Evolutionary conservation across 768 basidiomycete species (phyloP).

Genomic region (Neoboletus magnificus): DNA sequence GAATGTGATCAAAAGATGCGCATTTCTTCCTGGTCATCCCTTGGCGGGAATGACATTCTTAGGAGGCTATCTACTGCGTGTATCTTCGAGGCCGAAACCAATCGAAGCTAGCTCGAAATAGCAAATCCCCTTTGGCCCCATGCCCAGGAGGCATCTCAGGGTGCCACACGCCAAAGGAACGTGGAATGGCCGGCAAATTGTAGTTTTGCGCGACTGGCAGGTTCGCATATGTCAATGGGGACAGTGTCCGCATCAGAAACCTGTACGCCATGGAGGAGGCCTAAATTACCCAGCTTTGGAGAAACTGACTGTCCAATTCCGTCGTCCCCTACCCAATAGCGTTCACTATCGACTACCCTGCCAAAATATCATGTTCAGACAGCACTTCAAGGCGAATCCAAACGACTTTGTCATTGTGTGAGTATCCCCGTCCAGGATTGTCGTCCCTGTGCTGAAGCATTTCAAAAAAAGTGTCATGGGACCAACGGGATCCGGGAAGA

Average conservation of each 20-base stretch:
- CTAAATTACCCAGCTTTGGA: background rate
- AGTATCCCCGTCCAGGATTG: background rate
- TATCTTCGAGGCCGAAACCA: no score
- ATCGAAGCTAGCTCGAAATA: background rate
- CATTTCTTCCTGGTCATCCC: no score
- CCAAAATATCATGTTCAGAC: background rate
- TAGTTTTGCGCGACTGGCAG: background rate
- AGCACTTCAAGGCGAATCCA: constrained; percentile 5
- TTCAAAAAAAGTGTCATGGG: constrained; percentile 18
- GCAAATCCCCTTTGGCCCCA: background rate
- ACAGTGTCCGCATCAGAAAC: background rate
- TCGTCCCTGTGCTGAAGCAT: background rate
- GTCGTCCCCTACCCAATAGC: background rate
- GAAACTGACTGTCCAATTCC: background rate
- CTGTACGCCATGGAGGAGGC: no score
- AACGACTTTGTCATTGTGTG: constrained; percentile 15
- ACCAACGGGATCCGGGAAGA: constrained; percentile 25
- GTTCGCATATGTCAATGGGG: background rate
- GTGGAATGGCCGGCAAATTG: background rate
- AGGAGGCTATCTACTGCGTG: background rate
- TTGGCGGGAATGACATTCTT: no score
- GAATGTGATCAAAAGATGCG: no score
- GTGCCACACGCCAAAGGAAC: background rate
- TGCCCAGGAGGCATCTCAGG: background rate
- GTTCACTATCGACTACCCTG: background rate